Base-by-base conservation (phyloP, 78 protist species). In the Andalucia godoyi region DNA sequence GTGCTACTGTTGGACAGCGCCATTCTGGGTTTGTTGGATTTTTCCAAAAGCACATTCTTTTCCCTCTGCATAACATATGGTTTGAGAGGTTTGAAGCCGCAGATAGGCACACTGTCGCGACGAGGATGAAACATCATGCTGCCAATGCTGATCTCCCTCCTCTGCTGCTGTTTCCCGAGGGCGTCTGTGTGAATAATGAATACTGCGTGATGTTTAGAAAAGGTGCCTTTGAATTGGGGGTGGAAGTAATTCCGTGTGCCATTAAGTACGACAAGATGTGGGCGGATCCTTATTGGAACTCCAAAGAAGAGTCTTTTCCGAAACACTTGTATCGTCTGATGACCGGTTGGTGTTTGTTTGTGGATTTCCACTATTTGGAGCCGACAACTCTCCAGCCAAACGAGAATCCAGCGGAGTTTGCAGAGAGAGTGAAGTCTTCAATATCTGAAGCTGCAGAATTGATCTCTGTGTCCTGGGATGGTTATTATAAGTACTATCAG, bases 161-260 rank as follows among this genome's bases (percentile, higher is more conserved):
- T 17, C 72, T 84, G 30, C 70, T 87, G 23, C 46, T 87, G 39
- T 87, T 87, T 72, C 92, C 92, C n/a, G 92, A 87, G 51, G 94
- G 97, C 52, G 78, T 80, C 21, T 89, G 94, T 54, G 94, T 89
- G 33, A 88, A 84, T 42, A 92, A 92, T 57, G 78, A 89, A 34
- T 87, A 72, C 57, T 51, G 70, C 40, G 86, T 87, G 46, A 82
- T 80, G 85, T 91, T 91, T 66, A 91, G 88, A 53, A 65, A 79
- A 38, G 94, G 94, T 61, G 83, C 88, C 27, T 91, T 91, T 38
- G 90, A 79, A 23, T 60, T 91, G 18, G 90, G 68, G 46, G 88
- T 59, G 2, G 58, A 33, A 0, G 62, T 91, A 40, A 47, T 72
- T 23, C 96, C 96, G 29, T 62, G 88, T 46, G 97, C 92, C n/a